Evolutionary conservation across 2,329 filamentous ascomycete species (phyloP), one percentile per base, ranked within the genome.

Genomic region (Colletotrichum lindemuthianum): DNA sequence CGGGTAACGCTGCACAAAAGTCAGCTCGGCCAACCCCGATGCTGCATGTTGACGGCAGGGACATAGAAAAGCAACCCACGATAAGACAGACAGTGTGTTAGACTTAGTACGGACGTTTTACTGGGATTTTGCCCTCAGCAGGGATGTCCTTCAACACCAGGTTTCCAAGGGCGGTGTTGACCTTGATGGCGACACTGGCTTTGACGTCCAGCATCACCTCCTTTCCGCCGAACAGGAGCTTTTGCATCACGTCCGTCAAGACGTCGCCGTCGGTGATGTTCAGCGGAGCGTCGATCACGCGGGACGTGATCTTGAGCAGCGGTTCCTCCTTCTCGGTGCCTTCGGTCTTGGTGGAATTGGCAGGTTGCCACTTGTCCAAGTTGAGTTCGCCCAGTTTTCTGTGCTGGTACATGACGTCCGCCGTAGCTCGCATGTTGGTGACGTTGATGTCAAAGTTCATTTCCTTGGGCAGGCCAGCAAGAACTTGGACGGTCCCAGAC

Each of bases 391-490:
- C 96, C 64, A 99, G 87, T 74, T 95, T 92, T 57, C 88, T 83
- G 33, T 84, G 84, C 68, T 92, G 82, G 77, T 97, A 97, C 70
- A 87, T 92, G 3, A 98, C 89, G 73, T 97, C 88, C 5, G 93
- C 90, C 58, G 86, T 86, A 2, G 95, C 93, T 57, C 88, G 87
- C 51, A 99, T 87, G 63, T 84, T 85, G 41, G 89, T 89, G 45
- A 98, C 92, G 66, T 91, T 88, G 55, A 99, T 79, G 54, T 90
- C 87, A 69, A 98, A 90, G 72, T 97, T 93, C 84, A 98, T 90
- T 74, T 97, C 91, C 47, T 92, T 85, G 0, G 96, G 96, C 39
- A 98, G 76, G 10, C 83, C 88, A 33, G 96, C 90, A 15, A 94
- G 82, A 10, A 94, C 94, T 65, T 92, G 83, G 49, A 97, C 90